A percentile compares a stretch with the other conserved stretches of the same genome.
These are phyloP conservation scores for Cyanidium caldarium DNA, from an alignment of 23 red algal species.

Conservation along the genomic window DNA sequence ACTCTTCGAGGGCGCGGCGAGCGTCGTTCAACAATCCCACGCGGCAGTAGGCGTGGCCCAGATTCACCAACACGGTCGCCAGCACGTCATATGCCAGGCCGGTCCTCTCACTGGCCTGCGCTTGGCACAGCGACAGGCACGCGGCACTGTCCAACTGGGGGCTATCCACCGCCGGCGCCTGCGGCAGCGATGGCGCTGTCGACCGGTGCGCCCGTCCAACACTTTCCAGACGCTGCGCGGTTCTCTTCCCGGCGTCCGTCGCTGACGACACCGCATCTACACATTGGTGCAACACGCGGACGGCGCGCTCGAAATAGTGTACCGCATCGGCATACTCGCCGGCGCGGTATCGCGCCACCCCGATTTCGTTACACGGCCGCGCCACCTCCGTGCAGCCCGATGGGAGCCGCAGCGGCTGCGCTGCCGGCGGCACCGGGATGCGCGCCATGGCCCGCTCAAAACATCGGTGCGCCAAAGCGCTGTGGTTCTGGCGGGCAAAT, in stretches of 20 bases:
- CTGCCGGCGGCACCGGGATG: not conserved
- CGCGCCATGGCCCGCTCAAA: slow-evolving; percentile 24
- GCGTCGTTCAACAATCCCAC: not conserved
- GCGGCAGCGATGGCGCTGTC: not conserved
- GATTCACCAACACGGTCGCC: not conserved
- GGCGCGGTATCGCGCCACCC: slow-evolving; percentile 37
- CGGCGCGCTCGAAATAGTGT: slow-evolving; percentile 32
- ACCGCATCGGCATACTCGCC: slow-evolving; percentile 46
- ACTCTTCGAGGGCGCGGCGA: not conserved
- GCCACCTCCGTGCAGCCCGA: slow-evolving; percentile 22
- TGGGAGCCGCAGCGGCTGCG: not conserved
- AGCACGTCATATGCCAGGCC: too few relatives aligned
- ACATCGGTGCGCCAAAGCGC: slow-evolving; percentile 19
- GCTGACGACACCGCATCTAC: not conserved
- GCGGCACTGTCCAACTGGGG: not conserved
- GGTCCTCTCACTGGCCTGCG: too few relatives aligned
- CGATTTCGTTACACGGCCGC: slow-evolving; percentile 46
- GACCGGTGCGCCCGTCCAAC: too few relatives aligned
- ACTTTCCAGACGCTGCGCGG: too few relatives aligned
- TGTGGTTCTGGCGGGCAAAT: slow-evolving; percentile 46
- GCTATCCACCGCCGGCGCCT: not conserved
- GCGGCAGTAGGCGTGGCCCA: not conserved
- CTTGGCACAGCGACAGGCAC: not conserved
- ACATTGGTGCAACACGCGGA: not conserved
- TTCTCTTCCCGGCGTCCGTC: not conserved